phyloP scores from a whole-genome alignment of 192 early-diverging fungal species.

The Linnemannia exigua region DNA sequence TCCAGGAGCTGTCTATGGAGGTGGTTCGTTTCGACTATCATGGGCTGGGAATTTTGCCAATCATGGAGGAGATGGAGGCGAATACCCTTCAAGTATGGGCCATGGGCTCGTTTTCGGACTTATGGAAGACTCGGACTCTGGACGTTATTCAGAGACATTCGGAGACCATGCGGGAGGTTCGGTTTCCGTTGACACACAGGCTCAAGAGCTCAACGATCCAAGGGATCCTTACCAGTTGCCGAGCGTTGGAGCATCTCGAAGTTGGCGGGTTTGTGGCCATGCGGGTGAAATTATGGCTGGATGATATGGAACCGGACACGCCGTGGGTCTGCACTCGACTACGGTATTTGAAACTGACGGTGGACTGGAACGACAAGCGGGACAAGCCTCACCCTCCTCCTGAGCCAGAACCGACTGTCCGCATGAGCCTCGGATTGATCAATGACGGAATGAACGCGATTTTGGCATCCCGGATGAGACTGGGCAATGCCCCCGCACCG shows the following conservation, averaged over 20 bases:
- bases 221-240: background rate
- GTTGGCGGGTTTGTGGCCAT: background rate
- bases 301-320: background rate
- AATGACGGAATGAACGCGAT: background rate
- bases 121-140: background rate
- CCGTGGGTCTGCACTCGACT: conserved; percentile 1
- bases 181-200: background rate
- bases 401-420: background rate
- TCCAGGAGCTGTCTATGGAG: background rate
- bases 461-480: background rate
- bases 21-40: background rate
- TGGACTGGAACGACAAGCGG: background rate
- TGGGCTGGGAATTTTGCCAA: background rate
- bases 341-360: background rate
- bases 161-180: background rate
- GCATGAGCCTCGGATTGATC: background rate
- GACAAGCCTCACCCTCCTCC: background rate
- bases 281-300: background rate
- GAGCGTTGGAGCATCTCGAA: background rate
- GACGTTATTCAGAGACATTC: background rate
- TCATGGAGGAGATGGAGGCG: background rate
- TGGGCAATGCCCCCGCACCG: background rate
- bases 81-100: background rate
- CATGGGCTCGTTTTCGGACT: background rate
- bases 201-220: background rate